A percentile compares a stretch with the other conserved stretches of the same genome.
These are phyloP conservation scores for Aquanectria penicillioides DNA, from an alignment of 2,329 filamentous ascomycete genomes.

Conservation along the genomic window DNA sequence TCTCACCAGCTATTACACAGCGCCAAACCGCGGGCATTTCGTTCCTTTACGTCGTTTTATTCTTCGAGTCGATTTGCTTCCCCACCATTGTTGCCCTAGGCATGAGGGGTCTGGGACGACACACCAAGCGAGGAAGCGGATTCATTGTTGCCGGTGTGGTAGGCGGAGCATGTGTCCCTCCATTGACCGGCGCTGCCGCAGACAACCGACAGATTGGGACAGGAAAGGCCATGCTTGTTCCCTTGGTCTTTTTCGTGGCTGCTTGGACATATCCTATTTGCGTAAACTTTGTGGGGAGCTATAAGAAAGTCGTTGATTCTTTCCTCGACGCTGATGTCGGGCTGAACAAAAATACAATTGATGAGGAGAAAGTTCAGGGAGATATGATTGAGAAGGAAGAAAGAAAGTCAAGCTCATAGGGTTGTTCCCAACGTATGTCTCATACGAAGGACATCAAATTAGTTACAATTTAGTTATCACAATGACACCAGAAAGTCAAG, in stretches of 20 bases:
- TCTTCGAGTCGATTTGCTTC: constrained; percentile 85
- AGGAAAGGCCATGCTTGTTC: constrained; percentile 73
- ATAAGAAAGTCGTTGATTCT: constrained; percentile 70
- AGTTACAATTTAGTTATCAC: no score
- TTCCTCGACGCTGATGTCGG: constrained; percentile 59
- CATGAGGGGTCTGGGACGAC: constrained; percentile 78
- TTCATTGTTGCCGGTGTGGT: constrained; percentile 75
- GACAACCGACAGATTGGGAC: constrained; percentile 64
- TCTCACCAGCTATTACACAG: constrained; percentile 58
- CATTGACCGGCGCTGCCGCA: constrained; percentile 74
- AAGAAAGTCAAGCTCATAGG: background rate
- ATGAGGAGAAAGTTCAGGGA: constrained; percentile 42
- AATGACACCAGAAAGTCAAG: background rate
- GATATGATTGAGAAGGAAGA: constrained; percentile 29
- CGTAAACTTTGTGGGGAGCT: constrained; percentile 74
- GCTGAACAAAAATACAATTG: constrained; percentile 39
- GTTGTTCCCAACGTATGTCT: background rate
- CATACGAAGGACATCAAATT: no score
- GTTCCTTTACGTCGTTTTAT: constrained; percentile 76
- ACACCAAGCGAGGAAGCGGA: constrained; percentile 81
- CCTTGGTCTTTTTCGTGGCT: constrained; percentile 66
- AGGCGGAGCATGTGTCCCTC: constrained; percentile 79
- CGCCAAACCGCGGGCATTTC: constrained; percentile 59
- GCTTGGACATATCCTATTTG: constrained; percentile 66
- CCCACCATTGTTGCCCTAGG: constrained; percentile 83